Evolutionary conservation across 345 rosid species (phyloP), one percentile per base, ranked within the genome.

Genomic region (Atalantia buxifolia): DNA sequence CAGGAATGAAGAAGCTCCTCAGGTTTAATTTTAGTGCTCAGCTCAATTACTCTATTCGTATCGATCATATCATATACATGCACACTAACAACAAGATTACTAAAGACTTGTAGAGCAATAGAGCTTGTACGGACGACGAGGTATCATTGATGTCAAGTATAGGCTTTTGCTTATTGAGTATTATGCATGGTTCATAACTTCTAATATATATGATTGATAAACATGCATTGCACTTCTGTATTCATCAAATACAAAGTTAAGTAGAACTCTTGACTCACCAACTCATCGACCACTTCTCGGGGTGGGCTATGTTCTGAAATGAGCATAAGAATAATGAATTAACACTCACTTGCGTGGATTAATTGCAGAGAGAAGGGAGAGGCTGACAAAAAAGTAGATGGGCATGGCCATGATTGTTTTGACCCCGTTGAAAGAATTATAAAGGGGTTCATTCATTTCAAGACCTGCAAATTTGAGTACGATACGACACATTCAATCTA

Each of bases 361-460:
- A 18, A 53, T 53, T 22, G 66, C 79, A 69, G 78, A 22, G 76
- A 55, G 0, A 56, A 78, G n/a, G 72, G 63, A 19, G 81, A 7
- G 13, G 18, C 21, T 13, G 73, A 14, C 22, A 35, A 66, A 33
- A 30, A 19, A 53, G 57, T 16, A 4, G 57, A 53, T 18, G 7
- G 22, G 48, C 48, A 42, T 4, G 56, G 57, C 57, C 7, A 5
- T 18, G 57, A 1, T 53, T 1, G 7, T 24, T 12, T 5, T 75
- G 33, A 60, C 50, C 50, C 68, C 8, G 60, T 75, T 7, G 5
- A 71, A 48, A 77, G 50, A 25, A 69, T 83, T 70, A 48, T 0
- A 7, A 62, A 31, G 0, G 83, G 86, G 24, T 83, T 80, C 57
- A 30, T 7, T 33, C 56, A 40, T 78, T 80, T 83, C 81, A 56